phyloP scores from a whole-genome alignment of 306 rosid genomes.

The Medicago truncatula region DNA sequence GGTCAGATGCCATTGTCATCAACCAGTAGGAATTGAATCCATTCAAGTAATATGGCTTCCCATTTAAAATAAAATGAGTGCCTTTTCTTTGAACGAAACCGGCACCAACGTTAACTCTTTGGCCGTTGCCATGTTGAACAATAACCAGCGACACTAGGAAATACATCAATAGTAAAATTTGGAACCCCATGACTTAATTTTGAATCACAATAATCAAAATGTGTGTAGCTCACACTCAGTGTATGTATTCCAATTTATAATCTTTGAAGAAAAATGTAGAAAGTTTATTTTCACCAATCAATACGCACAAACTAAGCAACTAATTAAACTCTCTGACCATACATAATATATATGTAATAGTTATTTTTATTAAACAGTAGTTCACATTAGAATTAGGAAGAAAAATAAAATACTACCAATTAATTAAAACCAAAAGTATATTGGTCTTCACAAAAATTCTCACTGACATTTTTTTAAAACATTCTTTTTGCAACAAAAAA shows the following conservation, averaged over 20 bases:
- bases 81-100: conserved; percentile 46
- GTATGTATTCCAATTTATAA: too few relatives aligned
- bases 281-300: neutral
- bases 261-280: too few relatives aligned
- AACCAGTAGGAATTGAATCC: conserved; percentile 70
- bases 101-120: neutral
- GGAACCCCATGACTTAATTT: conserved; percentile 2
- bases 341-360: neutral
- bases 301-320: neutral
- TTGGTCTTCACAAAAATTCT: neutral
- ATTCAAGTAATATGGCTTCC: conserved; percentile 46
- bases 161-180: neutral
- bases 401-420: neutral
- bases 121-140: neutral
- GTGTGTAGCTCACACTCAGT: neutral
- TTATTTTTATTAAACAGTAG: neutral
- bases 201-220: neutral
- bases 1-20: conserved; percentile 58
- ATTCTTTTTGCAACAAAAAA: neutral
- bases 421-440: neutral
- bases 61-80: conserved; percentile 47
- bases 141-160: conserved; percentile 23
- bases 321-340: neutral
- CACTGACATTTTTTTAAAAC: neutral
- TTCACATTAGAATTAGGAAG: neutral